Evolutionary conservation across 1,139 yeast species (phyloP).

Genomic region (Debaryomyces psychrophilus): DNA sequence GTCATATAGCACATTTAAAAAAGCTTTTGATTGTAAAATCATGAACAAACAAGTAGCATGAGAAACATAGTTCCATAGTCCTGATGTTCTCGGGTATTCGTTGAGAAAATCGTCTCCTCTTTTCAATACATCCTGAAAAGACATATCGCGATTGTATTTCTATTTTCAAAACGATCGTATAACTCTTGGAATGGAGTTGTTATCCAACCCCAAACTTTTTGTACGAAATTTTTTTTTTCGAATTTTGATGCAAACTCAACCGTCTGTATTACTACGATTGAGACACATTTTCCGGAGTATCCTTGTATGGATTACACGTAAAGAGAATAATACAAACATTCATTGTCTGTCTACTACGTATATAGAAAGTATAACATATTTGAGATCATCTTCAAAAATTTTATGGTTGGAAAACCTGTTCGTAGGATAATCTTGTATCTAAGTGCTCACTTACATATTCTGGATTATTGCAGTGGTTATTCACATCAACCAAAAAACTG

Average conservation of each 20-base stretch:
- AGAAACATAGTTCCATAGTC: slow-evolving; percentile 68
- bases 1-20: slow-evolving; percentile 62
- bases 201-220: slow-evolving; percentile 4
- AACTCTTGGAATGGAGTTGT: not conserved
- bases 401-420: slow-evolving; percentile 6
- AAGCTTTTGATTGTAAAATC: slow-evolving; percentile 65
- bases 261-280: not conserved
- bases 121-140: slow-evolving; percentile 68
- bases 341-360: not conserved
- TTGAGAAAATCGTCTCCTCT: slow-evolving; percentile 75
- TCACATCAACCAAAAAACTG: slow-evolving; percentile 6
- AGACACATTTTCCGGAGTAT: not conserved
- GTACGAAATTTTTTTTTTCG: slow-evolving; percentile 5
- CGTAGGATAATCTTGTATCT: slow-evolving; percentile 10
- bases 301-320: not conserved
- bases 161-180: not conserved
- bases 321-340: not conserved
- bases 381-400: not conserved
- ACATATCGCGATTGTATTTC: slow-evolving; percentile 45
- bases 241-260: not conserved
- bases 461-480: not conserved
- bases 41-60: slow-evolving; percentile 71
- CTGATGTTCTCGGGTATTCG: slow-evolving; percentile 60
- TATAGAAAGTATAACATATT: not conserved
- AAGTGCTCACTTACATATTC: not conserved